phyloP scores from a whole-genome alignment of 164 flowering plant genomes.

The Berberis vulgaris region DNA sequence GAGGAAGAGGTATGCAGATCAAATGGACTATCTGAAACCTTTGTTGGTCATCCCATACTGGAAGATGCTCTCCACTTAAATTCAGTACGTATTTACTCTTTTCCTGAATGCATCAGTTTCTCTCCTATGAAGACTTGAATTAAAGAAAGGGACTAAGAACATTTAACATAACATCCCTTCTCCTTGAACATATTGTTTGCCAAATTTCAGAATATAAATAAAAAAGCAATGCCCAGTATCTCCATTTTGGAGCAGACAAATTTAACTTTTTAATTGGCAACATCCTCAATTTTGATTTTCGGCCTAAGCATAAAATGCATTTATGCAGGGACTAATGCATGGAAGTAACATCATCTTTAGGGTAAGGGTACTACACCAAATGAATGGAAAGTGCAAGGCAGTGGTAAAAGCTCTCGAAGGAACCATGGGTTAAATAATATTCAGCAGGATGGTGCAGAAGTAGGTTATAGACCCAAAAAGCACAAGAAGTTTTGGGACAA shows the following conservation, averaged over 20 bases:
- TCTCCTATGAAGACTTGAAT: too few relatives aligned
- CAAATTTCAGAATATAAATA: too few relatives aligned
- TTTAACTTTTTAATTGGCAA: too few relatives aligned
- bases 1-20: constrained; percentile 69
- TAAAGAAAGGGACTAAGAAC: too few relatives aligned
- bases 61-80: constrained; percentile 60
- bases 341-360: constrained; percentile 19
- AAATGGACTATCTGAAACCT: constrained; percentile 71
- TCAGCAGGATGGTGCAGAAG: too few relatives aligned
- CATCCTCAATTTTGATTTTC: too few relatives aligned
- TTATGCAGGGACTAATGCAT: not conserved
- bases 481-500: too few relatives aligned
- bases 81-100: constrained; percentile 27
- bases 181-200: too few relatives aligned
- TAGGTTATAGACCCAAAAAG: too few relatives aligned
- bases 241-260: too few relatives aligned
- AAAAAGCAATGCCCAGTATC: too few relatives aligned
- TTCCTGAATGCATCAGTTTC: not conserved
- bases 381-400: constrained; percentile 45
- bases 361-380: constrained; percentile 16
- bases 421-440: constrained; percentile 38
- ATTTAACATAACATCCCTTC: not conserved
- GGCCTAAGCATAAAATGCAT: not conserved
- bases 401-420: constrained; percentile 36
- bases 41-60: constrained; percentile 89